A percentile compares a stretch with the other conserved stretches of the same genome.
Conservation (phyloP, 2,329 filamentous ascomycete species). For the Aspergillus aculeatinus region DNA sequence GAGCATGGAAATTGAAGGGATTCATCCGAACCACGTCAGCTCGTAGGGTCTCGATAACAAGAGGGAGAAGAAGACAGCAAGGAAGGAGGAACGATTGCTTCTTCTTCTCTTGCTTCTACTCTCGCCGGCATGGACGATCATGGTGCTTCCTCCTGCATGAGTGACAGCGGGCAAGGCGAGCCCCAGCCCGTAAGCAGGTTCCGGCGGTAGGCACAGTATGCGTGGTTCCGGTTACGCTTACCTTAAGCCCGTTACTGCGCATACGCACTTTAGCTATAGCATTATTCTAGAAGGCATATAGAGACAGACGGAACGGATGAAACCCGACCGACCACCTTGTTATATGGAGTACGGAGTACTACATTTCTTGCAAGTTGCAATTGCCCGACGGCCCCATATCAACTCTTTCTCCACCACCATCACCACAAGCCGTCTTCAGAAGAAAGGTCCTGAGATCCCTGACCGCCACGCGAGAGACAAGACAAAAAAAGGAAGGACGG, state of each 20-base stretch:
- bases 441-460: slow-evolving; percentile 30
- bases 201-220: no score
- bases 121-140: not conserved
- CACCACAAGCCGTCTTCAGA: not conserved
- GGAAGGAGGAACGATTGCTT: not conserved
- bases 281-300: not conserved
- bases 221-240: no score
- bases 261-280: not conserved
- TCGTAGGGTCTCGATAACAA: no score
- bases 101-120: not conserved
- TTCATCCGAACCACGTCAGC: no score
- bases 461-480: slow-evolving; percentile 28
- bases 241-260: no score
- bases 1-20: no score
- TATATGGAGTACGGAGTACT: no score
- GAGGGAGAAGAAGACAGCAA: not conserved
- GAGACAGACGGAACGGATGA: no score
- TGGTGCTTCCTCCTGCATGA: not conserved
- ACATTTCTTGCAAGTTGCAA: no score
- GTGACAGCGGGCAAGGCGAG: not conserved
- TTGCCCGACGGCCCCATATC: no score
- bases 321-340: no score
- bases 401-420: no score
- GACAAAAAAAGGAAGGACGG: not conserved
- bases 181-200: not conserved